Base-by-base conservation (phyloP, 169 alveolate genomes). In the Plasmodium yoelii region DNA sequence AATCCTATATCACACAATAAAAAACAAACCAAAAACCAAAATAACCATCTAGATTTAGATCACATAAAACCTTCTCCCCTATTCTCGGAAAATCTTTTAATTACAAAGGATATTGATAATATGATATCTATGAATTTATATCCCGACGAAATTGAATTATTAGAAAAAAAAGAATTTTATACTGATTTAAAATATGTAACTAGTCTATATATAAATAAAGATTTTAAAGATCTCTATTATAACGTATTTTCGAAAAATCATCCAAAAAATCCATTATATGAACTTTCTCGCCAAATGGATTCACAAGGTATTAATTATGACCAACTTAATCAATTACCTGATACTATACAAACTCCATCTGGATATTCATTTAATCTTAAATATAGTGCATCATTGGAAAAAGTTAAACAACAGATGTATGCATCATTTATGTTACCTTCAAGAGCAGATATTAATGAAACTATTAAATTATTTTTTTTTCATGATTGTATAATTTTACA, bases 401-500 rank as follows among this genome's bases (percentile, higher is more conserved):
- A 75, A 61, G 74, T 47, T 26, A 74, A 42, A 6, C 44, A 61
- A 18, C 63, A 55, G 49, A 26, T 75, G 34, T 47, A 61, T 46
- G 75, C 68, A 5, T 34, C 6, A 3, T 34, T 34, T 34, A 5
- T 5, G 4, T 28, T 75, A 22, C 88, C 88, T 8, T 19, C 56
- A 44, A 65, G 88, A 63, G 61, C 88, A 4, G 55, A 75, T 53
- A 74, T 63, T 12, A 60, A 75, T 12, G 88, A 75, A 47, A 24
- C 13, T 26, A 2, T 75, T 8, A 61, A 10, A 15, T 75, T 75
- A 61, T 75, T 46, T 34, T 75, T 75, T 63, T 65, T 75, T 9
- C 13, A 75, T 9, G 61, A 61, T 75, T 18, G 18, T 19, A 75
- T 75, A 24, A 1, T 42, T 39, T 47, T 75, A 15, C 88, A 75